Conservation (phyloP, 192 early-diverging fungal species). For the Rhizoclosmatium sp. region DNA sequence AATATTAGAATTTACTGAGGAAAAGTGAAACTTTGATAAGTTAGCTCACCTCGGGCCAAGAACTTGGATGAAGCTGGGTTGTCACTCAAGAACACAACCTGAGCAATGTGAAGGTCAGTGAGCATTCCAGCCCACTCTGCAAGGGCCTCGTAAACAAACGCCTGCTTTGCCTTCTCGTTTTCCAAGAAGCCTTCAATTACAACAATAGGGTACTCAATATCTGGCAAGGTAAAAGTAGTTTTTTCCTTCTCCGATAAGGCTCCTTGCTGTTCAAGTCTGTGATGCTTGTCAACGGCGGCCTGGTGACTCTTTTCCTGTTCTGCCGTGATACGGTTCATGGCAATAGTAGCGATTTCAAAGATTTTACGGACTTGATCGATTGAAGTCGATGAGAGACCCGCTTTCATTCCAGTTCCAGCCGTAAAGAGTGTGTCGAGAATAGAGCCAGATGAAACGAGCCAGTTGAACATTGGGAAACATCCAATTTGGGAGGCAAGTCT, state of each 20-base stretch:
- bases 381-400: conserved; percentile 81
- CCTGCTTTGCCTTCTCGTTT: conserved; percentile 69
- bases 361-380: conserved; percentile 85
- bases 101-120: conserved; percentile 84
- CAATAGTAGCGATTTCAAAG: conserved; percentile 80
- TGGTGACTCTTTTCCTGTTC: conserved; percentile 46
- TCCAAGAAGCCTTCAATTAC: conserved; percentile 88
- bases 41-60: conserved; percentile 76
- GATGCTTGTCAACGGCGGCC: background rate
- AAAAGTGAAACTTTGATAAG: background rate
- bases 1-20: too few species aligned
- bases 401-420: conserved; percentile 89
- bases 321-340: conserved; percentile 69
- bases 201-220: conserved; percentile 80
- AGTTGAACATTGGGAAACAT: conserved; percentile 92
- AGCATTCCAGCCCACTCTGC: conserved; percentile 82
- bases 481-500: conserved; percentile 84
- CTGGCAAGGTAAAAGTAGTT: conserved; percentile 17
- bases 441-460: conserved; percentile 62
- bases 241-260: background rate
- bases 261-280: background rate
- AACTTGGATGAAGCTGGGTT: conserved; percentile 68
- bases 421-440: conserved; percentile 85
- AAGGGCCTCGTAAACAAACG: conserved; percentile 73
- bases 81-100: conserved; percentile 88